These are phyloP conservation scores for Ambrosia trifida DNA, from an alignment of 129 eudicot genomes.

Conservation along the genomic window DNA sequence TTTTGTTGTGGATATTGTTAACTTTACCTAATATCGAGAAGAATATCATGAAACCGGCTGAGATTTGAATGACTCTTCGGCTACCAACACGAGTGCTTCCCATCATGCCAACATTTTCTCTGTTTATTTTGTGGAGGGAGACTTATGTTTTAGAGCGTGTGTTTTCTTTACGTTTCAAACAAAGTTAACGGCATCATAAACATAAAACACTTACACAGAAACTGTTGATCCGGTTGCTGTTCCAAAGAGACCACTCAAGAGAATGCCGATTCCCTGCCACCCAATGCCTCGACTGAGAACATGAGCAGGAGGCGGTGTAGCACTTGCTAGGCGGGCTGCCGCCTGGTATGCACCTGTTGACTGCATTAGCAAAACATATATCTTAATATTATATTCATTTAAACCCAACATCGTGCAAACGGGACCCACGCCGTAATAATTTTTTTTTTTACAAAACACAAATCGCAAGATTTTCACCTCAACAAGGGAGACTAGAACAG, in stretches of 20 bases:
- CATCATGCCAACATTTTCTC: slow-evolving; percentile 92
- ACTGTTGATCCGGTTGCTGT: slow-evolving; percentile 92
- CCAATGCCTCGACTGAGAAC: slow-evolving; percentile 99
- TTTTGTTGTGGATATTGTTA: neutral
- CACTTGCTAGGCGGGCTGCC: slow-evolving; percentile 98
- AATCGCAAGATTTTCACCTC: slow-evolving; percentile 51
- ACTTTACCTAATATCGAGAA: slow-evolving; percentile 83
- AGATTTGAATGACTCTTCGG: slow-evolving; percentile 89
- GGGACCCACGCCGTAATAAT: neutral
- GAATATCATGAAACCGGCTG: slow-evolving; percentile 99
- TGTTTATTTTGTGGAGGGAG: slow-evolving; percentile 25
- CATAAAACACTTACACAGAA: slow-evolving; percentile 80
- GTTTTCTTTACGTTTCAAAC: neutral
- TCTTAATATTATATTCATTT: neutral
- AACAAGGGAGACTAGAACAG: slow-evolving; percentile 84
- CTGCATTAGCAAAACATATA: slow-evolving; percentile 32
- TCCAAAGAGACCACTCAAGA: slow-evolving; percentile 90
- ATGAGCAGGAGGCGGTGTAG: slow-evolving; percentile 99
- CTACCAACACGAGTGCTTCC: slow-evolving; percentile 99
- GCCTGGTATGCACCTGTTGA: slow-evolving; percentile 98
- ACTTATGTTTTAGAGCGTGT: slow-evolving; percentile 5
- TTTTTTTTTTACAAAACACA: neutral
- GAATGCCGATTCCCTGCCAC: slow-evolving; percentile 99
- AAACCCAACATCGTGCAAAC: neutral
- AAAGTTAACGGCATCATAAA: neutral